Evolutionary conservation across 2,329 filamentous ascomycete genomes (phyloP), one percentile per base, ranked within the genome.

Genomic region (Fusarium miscanthi): DNA sequence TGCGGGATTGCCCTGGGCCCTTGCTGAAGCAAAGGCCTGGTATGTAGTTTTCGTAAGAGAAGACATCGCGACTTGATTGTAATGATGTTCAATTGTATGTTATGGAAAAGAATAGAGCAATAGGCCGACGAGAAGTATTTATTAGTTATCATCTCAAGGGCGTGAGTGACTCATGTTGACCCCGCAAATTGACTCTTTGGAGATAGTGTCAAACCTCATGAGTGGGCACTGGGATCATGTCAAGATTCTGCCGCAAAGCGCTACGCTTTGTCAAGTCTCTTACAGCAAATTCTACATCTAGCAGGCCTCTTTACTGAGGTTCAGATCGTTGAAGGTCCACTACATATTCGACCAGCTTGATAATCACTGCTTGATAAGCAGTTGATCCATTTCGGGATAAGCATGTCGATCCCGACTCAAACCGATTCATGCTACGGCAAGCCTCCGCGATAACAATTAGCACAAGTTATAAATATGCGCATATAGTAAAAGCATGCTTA

Each of bases 11-110:
- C 65, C 65, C 4, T 61, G 41, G 1, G 57, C 65, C 10, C n/a
- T 19, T 8, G 30, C 31, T 0, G 65, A 67, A 0, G 65, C 37
- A 13, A 67, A 67, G 19, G 63, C 65, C 6, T 67, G 49, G 5
- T 62, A 67, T 1, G 35, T 42, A 3, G 65, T 67, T 23, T 45
- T 23, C 16, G 31, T 49, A 4, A 45, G n/a, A 13, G 64, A 38
- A 2, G 21, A 1, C 65, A 67, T 67, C 1, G 13, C 0, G 13
- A 17, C 13, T 38, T 5, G 0, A 4, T 7, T 51, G 1, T 2
- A 30, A 2, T 10, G 2, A 3, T 3, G 3, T 2, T 19, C 2
- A 12, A 33, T 0, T 3, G 16, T 0, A 4, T 2, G 3, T 7
- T 2, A 23, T 2, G 0, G 5, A 13, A 16, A 3, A 3, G 5